Evolutionary conservation across 768 basidiomycete species (phyloP), one percentile per base, ranked within the genome.

Genomic region (Agrocybe pediades): DNA sequence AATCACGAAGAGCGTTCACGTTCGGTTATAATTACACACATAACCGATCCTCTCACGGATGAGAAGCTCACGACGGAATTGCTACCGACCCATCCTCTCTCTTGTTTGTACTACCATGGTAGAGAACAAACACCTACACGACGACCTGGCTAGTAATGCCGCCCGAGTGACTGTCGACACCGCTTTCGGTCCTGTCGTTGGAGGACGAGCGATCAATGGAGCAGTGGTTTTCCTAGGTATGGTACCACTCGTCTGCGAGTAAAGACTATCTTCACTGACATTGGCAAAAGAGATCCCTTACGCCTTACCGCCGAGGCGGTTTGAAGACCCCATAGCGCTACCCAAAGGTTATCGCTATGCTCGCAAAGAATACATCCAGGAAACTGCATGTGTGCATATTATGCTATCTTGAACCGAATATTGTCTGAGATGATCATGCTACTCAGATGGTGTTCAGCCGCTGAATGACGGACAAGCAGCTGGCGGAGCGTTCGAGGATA

Each of bases 221-320:
- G 74, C 84, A 39, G 82, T 76, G 5, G 80, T 81, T 17, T 90
- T 88, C 64, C 71, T 90, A 33, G 87, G 88, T 86, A 60, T 21
- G 72, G n/a, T n/a, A n/a, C n/a, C n/a, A n/a, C n/a, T n/a, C n/a
- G n/a, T n/a, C n/a, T 63, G 19, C 19, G 9, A 20, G 49, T 41
- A 20, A 41, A 44, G 49, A 41, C 15, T 30, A 2, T 29, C 25
- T 13, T 27, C 16, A 21, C 23, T 24, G 48, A 39, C 23, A 25
- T 5, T 17, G 13, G n/a, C 23, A 41, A 25, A 41, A 91, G 88
- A 92, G 71, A 72, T 92, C 48, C 87, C 88, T 4, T 92, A 87
- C 63, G 88, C 85, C 2, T 66, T 87, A 15, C 81, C 86, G 24
- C 86, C 87, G 0, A 68, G 63, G 13, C 77, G 88, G 21, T 91